Percentiles rank a stretch among this genome's conserved stretches.
Evolutionary conservation across 1,139 yeast genomes (phyloP).

Genomic region (Lodderomyces pseudojiufengensis): DNA sequence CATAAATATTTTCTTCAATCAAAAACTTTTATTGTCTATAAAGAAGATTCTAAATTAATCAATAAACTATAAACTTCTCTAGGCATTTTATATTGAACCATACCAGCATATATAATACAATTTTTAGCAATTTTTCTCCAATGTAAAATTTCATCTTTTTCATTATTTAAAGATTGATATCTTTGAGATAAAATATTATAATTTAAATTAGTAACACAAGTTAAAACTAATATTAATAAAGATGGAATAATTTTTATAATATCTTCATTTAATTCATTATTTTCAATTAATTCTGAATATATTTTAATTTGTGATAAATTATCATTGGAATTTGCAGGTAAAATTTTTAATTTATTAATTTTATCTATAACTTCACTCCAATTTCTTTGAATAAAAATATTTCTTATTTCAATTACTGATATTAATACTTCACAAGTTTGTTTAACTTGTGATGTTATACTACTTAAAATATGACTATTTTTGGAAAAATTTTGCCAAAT

Average conservation of each 20-base stretch:
- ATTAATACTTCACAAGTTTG: constrained; percentile 66
- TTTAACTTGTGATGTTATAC: constrained; percentile 44
- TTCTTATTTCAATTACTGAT: constrained; percentile 65
- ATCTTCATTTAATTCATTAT: constrained; percentile 58
- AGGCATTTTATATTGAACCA: constrained; percentile 94
- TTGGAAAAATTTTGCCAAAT: constrained; percentile 51
- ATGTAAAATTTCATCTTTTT: constrained; percentile 48
- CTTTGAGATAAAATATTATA: constrained; percentile 45
- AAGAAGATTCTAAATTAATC: constrained; percentile 62
- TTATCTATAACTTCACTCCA: constrained; percentile 59
- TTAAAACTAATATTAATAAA: constrained; percentile 77
- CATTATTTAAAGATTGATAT: constrained; percentile 49
- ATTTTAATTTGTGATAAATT: constrained; percentile 36
- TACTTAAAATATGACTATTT: constrained; percentile 45
- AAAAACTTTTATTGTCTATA: constrained; percentile 15
- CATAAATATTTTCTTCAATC: too few relatives aligned
- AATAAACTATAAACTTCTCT: constrained; percentile 78
- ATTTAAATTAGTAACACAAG: constrained; percentile 63
- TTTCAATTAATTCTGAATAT: constrained; percentile 40
- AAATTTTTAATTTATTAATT: constrained; percentile 57
- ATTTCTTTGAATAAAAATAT: constrained; percentile 52
- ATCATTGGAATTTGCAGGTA: constrained; percentile 54
- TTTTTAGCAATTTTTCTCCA: constrained; percentile 72
- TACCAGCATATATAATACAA: constrained; percentile 93
- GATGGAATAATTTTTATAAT: constrained; percentile 79